Evolutionary conservation across 306 rosid species (phyloP), one percentile per base, ranked within the genome.

Genomic region (Quercus aquifolioides): DNA sequence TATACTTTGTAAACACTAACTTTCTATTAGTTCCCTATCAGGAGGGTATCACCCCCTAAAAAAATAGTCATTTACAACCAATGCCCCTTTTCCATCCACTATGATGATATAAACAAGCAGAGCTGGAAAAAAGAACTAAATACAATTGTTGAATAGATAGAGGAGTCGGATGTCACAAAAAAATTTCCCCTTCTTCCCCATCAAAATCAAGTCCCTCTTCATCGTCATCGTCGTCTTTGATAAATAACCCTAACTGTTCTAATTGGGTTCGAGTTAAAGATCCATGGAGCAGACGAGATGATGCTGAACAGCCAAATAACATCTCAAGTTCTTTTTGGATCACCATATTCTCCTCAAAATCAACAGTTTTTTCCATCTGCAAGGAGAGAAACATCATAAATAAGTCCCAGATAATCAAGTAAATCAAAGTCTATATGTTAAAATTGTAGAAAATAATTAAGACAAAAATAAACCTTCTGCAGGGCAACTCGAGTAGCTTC

Each of bases 201-300:
- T 56, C 84, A 26, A 21, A 82, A 43, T 69, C 85, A 64, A 65
- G 71, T 62, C 81, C 56, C 80, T 84, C 93, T 52, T 92, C 97
- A 23, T 87, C 3, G 0, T 28, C 91, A 21, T 75, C 90, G 5
- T 93, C 99, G 25, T 86, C 89, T 83, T 93, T 95, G 30, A 91
- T 80, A 64, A 89, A 93, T 72, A 95, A 79, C 58, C 99, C 99
- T 5, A 95, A 87, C 79, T 84, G 88, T 91, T 91, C 92, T 84
- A 95, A 79, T 3, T 92, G 93, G 49, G 77, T 79, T 67, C 80
- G 84, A 18, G 80, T 54, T 63, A 75, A 81, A 72, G 88, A 81
- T 78, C 78, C 71, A 18, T 62, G 55, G 43, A 79, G 73, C 17
- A 33, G 35, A 33, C 82, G 90, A 31, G 56, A 74, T 1, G 84